These are phyloP conservation scores for Pelargonium australe DNA, from an alignment of 441 rosid species.

Conservation along the genomic window DNA sequence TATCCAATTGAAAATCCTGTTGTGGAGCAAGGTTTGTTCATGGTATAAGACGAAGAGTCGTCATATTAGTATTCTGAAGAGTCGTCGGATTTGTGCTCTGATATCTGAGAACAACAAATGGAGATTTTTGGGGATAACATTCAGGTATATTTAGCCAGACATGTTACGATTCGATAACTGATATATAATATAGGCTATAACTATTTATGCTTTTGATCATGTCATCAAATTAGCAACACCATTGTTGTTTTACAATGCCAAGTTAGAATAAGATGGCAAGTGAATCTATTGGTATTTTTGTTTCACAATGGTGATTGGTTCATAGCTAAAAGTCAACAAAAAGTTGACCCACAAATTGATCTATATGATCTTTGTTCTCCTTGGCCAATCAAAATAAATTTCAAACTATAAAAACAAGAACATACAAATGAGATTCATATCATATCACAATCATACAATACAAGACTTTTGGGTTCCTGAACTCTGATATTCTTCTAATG, in stretches of 20 bases:
- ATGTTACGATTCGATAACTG: neutral
- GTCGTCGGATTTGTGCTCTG: no score
- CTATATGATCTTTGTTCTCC: no score
- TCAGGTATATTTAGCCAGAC: neutral
- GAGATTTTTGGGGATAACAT: constrained; percentile 6
- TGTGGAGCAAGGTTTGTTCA: constrained; percentile 12
- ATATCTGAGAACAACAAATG: neutral
- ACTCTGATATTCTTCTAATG: no score
- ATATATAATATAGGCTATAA: constrained; percentile 1
- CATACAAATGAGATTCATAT: no score
- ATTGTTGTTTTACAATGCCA: constrained; percentile 4
- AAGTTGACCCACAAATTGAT: no score
- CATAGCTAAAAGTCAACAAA: no score
- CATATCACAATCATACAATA: no score
- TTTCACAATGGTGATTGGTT: neutral
- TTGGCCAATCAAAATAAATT: no score
- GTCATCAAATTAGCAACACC: constrained; percentile 8
- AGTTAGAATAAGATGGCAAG: constrained; percentile 10
- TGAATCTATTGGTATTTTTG: no score
- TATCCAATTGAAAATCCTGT: neutral
- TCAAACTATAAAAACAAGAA: no score
- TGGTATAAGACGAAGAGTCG: neutral
- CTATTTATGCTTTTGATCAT: constrained; percentile 6
- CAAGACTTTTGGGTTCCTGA: no score
- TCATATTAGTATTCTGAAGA: no score